phyloP scores from a whole-genome alignment of 225 moss, liverwort and hornwort genomes.

The Anthoceros angustus region DNA sequence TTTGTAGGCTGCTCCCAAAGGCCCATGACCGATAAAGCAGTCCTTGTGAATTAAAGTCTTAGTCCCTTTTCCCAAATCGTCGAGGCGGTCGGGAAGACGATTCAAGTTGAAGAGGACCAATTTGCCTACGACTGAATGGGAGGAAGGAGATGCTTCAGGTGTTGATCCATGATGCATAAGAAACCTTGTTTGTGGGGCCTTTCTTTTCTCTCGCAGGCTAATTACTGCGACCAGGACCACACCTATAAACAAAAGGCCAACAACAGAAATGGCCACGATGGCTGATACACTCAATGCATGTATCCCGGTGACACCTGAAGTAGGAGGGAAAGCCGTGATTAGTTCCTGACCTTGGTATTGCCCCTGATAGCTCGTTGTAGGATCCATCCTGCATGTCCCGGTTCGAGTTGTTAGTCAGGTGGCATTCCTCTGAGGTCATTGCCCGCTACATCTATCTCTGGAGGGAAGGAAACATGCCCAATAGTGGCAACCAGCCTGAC shows the following conservation, averaged over 20 bases:
- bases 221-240: constrained; percentile 49
- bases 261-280: constrained; percentile 60
- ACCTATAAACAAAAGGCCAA: constrained; percentile 48
- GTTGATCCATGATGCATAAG: constrained; percentile 68
- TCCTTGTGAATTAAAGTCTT: constrained; percentile 63
- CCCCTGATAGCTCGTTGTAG: constrained; percentile 38
- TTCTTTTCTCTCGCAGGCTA: constrained; percentile 42
- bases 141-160: constrained; percentile 44
- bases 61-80: constrained; percentile 86
- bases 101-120: constrained; percentile 69
- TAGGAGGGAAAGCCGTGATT: constrained; percentile 13
- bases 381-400: constrained; percentile 25
- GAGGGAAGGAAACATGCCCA: no score
- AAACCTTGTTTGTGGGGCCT: constrained; percentile 26
- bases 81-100: constrained; percentile 51
- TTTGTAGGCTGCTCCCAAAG: constrained; percentile 59
- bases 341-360: constrained; percentile 33
- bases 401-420: no score
- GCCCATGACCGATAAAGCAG: constrained; percentile 69
- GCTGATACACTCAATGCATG: constrained; percentile 51
- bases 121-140: constrained; percentile 61
- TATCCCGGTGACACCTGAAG: background rate
- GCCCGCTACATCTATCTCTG: no score
- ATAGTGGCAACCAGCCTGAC: no score
- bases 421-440: no score